Base-by-base conservation (phyloP, 1,284 basidiomycete genomes). In the Omphalotus olearius region DNA sequence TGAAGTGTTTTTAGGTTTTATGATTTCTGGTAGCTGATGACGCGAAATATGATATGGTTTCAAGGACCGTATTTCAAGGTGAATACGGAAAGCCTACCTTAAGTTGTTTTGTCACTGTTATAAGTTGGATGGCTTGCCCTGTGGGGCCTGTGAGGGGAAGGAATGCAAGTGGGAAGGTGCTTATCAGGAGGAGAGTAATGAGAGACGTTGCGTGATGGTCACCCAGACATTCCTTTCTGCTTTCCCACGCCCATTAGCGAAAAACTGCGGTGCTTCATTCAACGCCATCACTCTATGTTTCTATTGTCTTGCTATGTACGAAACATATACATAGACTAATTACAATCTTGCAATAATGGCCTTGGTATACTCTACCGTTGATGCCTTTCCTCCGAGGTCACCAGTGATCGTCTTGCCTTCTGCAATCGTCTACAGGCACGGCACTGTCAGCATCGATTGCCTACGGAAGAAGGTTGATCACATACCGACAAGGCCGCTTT, bases 331-430 rank as follows among this genome's bases (percentile, higher is more conserved):
- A 30, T 41, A 43, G 45, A 36, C 14, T 38, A 26, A 45, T 40
- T 68, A 68, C 56, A 96, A 74, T 73, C 84, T 93, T 59, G 75
- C 63, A 57, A 97, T 85, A 72, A 98, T 96, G 40, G 91, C 88
- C 53, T 82, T 68, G 37, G 95, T 94, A 75, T 91, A 98, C 71
- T 96, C 85, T 66, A 77, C 76, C 13, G 94, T 98, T 45, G 84
- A 83, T 20, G 94, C 80, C 69, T 90, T 93, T 49, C 94, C 94
- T 45, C 95, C 93, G 56, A 98, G 75, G 71, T 98, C 94, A 36
- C 92, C 87, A 14, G 94, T 98, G 68, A 96, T 95, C 45, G 78
- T 69, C 76, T 91, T 93, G 64, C 95, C 94, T 74, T 97, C 93
- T 33, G 93, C 91, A 64, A 98, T 96, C 45, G 93, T 97, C 91